phyloP scores from a whole-genome alignment of 2,329 filamentous ascomycete species.

The Calonectria pseudoreteaudii region DNA sequence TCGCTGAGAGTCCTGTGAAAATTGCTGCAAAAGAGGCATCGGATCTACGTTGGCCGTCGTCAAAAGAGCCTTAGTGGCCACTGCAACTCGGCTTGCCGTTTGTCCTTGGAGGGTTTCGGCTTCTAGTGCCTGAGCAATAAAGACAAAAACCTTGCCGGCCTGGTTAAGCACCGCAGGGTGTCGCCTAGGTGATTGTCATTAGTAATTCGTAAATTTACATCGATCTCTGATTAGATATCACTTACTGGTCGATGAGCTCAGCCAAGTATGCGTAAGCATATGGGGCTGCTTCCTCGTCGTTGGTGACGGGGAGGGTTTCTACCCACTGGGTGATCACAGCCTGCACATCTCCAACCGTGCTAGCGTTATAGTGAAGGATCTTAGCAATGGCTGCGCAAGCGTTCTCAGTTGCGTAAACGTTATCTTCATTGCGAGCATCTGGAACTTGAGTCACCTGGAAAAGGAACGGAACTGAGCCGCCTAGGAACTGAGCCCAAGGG shows the following conservation, averaged over 20 bases:
- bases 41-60: constrained; percentile 80
- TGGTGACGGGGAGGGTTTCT: constrained; percentile 88
- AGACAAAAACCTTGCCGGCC: constrained; percentile 84
- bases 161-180: constrained; percentile 84
- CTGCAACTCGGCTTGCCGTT: constrained; percentile 81
- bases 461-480: constrained; percentile 80
- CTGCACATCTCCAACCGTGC: constrained; percentile 80
- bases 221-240: constrained; percentile 40
- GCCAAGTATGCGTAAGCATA: constrained; percentile 95
- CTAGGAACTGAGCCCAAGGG: constrained; percentile 89
- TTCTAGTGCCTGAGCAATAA: constrained; percentile 89
- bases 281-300: constrained; percentile 96
- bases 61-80: constrained; percentile 82
- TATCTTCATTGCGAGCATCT: constrained; percentile 88
- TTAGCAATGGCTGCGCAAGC: constrained; percentile 97
- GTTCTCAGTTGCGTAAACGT: constrained; percentile 97
- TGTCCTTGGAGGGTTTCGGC: constrained; percentile 90
- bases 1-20: constrained; percentile 84
- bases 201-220: constrained; percentile 31
- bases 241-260: constrained; percentile 94
- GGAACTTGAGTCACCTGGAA: constrained; percentile 87
- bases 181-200: constrained; percentile 68
- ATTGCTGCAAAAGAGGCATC: constrained; percentile 77
- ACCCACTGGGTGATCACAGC: constrained; percentile 88
- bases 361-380: constrained; percentile 90